Percentiles rank a stretch among this genome's conserved stretches.
These are phyloP conservation scores for Asterochloris erici DNA, from an alignment of 139 green algal species.

Conservation along the genomic window DNA sequence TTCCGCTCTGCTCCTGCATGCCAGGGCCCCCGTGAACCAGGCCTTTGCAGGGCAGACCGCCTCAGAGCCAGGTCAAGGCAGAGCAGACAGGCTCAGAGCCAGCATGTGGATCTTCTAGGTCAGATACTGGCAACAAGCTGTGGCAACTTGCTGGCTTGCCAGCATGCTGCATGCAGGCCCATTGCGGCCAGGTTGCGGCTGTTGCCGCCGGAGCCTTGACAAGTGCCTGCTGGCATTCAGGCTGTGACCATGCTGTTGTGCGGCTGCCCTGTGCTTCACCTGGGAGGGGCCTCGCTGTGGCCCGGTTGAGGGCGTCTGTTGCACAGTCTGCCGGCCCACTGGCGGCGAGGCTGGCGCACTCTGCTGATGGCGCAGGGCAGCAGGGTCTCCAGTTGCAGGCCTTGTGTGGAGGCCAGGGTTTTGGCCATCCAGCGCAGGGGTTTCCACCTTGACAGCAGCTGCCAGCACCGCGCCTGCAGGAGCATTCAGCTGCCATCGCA, in stretches of 20 bases:
- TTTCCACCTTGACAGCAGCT: constrained; percentile 22
- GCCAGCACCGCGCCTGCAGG: constrained; percentile 57
- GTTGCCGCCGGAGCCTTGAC: not conserved
- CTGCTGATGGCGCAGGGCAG: not conserved
- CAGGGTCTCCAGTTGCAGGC: constrained; percentile 9
- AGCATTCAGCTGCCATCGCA: not conserved
- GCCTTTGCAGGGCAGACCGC: too few relatives aligned
- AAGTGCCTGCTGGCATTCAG: not conserved
- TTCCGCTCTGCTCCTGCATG: too few relatives aligned
- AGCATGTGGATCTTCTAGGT: too few relatives aligned
- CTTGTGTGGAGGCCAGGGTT: not conserved
- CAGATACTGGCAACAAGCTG: too few relatives aligned
- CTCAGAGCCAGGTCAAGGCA: too few relatives aligned
- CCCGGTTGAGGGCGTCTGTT: too few relatives aligned
- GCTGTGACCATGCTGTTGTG: not conserved
- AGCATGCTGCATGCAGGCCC: too few relatives aligned
- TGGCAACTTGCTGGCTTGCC: too few relatives aligned
- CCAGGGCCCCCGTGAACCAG: too few relatives aligned
- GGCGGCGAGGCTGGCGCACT: not conserved
- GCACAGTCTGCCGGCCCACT: not conserved
- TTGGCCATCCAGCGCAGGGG: not conserved
- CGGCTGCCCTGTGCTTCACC: not conserved
- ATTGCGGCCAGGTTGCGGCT: not conserved
- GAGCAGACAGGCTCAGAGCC: too few relatives aligned
- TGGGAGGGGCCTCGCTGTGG: not conserved